Percentiles rank a stretch among this genome's conserved stretches.
Evolutionary conservation across 345 rosid genomes (phyloP).

Genomic region (Syzygium jambos): DNA sequence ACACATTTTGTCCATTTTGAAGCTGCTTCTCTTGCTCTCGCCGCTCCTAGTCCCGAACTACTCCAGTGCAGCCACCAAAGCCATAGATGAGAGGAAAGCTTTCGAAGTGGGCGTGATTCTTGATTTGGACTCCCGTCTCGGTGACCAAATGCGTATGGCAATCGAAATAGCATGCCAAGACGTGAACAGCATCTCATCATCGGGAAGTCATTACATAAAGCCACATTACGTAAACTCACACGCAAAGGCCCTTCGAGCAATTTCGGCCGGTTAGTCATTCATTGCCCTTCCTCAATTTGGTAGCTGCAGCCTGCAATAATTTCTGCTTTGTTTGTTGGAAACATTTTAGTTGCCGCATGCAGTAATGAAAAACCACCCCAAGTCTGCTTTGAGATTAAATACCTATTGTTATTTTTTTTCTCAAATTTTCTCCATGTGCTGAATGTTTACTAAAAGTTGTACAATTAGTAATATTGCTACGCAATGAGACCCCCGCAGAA

Average conservation of each 20-base stretch:
- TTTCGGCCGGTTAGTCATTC: not conserved
- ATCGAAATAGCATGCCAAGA: constrained; percentile 30
- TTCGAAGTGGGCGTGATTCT: constrained; percentile 24
- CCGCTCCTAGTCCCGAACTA: not conserved
- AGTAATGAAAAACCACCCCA: not conserved
- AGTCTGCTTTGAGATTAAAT: not conserved
- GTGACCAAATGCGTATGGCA: constrained; percentile 28
- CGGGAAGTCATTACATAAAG: not conserved
- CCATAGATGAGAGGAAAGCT: not conserved
- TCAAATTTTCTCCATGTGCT: not conserved
- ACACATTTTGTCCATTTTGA: not conserved
- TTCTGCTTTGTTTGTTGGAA: not conserved
- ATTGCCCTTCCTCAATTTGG: not conserved
- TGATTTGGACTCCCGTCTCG: constrained; percentile 15
- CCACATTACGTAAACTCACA: not conserved
- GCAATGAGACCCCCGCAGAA: not conserved
- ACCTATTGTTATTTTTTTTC: not conserved
- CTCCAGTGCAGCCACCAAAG: not conserved
- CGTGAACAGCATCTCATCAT: constrained; percentile 2
- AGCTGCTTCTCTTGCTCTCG: not conserved
- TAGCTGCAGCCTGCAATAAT: not conserved
- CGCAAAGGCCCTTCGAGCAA: not conserved
- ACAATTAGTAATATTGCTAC: not conserved
- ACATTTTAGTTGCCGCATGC: not conserved
- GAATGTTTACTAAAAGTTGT: not conserved